phyloP scores from a whole-genome alignment of 176 grass and related monocot genomes.

The Echinochloa phyllopogon region DNA sequence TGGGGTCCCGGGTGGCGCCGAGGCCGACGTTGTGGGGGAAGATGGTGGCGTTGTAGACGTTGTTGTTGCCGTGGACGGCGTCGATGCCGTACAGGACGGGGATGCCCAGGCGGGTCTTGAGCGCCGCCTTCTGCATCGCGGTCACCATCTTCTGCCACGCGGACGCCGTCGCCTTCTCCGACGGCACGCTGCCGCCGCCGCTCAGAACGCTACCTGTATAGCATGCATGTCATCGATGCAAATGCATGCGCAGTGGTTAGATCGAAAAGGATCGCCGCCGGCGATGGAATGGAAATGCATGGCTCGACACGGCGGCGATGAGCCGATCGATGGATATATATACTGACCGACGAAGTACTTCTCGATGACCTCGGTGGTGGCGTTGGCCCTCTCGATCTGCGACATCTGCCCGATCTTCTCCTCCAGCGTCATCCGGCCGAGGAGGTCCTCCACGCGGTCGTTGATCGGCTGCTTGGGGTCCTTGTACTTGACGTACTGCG shows the following conservation, averaged over 20 bases:
- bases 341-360: constrained; percentile 73
- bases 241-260: background rate
- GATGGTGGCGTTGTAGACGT: constrained; percentile 83
- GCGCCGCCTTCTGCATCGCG: constrained; percentile 80
- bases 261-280: background rate
- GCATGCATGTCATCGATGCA: background rate
- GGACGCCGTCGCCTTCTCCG: constrained; percentile 53
- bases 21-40: constrained; percentile 94
- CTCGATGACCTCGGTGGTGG: constrained; percentile 54
- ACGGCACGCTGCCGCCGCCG: constrained; percentile 79
- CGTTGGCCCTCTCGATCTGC: constrained; percentile 76
- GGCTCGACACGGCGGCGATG: background rate
- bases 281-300: too few relatives aligned
- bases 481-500: constrained; percentile 66
- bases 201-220: constrained; percentile 79
- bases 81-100: constrained; percentile 92
- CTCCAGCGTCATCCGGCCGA: constrained; percentile 76
- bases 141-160: constrained; percentile 61
- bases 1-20: constrained; percentile 75
- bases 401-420: constrained; percentile 96
- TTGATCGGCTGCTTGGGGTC: constrained; percentile 62
- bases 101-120: constrained; percentile 84
- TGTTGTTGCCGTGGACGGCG: constrained; percentile 90
- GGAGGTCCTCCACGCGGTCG: constrained; percentile 64
- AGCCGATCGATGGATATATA: too few relatives aligned